Evolutionary conservation across 2,329 filamentous ascomycete species (phyloP), one percentile per base, ranked within the genome.

Genomic region (Trichoderma simmonsii): DNA sequence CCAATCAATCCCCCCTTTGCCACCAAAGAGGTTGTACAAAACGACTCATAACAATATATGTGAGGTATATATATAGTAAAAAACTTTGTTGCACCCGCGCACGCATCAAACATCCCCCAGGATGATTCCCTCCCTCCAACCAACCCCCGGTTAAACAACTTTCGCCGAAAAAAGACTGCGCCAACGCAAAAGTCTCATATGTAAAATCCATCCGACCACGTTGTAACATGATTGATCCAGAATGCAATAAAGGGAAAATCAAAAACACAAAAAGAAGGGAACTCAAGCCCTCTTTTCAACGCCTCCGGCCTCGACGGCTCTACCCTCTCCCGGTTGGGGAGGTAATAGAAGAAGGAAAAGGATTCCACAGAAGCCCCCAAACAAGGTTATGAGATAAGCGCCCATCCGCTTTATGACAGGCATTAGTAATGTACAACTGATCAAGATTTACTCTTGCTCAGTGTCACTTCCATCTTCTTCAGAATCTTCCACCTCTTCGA

Each of bases 381-480:
- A 39, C 54, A 32, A 24, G 24, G 14, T 43, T 34, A 34, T 54
- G 39, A 69, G 51, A 24, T 24, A 59, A 21, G 56, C 54, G 28
- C n/a, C 34, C 54, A 60, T 32, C 28, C 28, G 15, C 30, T 36
- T 26, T 4, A 57, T 56, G 28, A 34, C 34, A 60, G 34, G 26
- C 12, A 7, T 30, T 26, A 48, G 18, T 51, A 69, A 32, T 24
- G 39, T 34, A 59, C 51, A 32, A 60, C 51, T 39, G 51, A 36
- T 54, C 48, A 66, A 34, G 36, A 3, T 30, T 60, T 72, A 70
- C 67, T 71, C 76, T 73, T 78, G 76, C 68, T 79, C 79, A 32
- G 79, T 79, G 28, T 79, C 78, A 59, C 76, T 78, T 56, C 77
- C 77, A 59, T 76, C 60, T 6, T 43, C 34, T 39, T 39, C 60